Base-by-base conservation (phyloP, 139 green algal species). In the Nannochloris sp. region DNA sequence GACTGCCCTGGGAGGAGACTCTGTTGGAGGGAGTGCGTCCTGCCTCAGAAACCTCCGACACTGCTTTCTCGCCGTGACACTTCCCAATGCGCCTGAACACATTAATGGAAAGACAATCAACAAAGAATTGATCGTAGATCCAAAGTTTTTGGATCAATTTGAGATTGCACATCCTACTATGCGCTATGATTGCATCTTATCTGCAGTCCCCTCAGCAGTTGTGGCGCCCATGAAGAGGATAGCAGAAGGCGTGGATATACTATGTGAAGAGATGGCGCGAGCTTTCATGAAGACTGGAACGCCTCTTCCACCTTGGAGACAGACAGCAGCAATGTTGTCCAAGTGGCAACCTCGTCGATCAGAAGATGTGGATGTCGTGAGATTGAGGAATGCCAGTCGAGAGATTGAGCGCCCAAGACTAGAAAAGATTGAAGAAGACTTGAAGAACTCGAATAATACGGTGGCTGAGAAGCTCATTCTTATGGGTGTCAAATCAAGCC, bases 31-130 rank as follows among this genome's bases (percentile, higher is more conserved):
- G 5, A 71, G 75, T 48, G 64, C 67, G 43, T 73, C 74, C 2
- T 87, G 81, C 72, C 75, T 88, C 3, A 74, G 78, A 54, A 84
- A 81, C 60, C 67, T 88, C 27, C 76, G 82, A 59, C 82, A 88
- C 74, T 68, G 57, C 12, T 87, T 87, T 69, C 55, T 88, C 11
- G 69, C 76, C 5, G 62, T 81, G 23, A 49, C 57, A 4, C 23
- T 49, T 58, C 23, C 15, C 15, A 66, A 66, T 29, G 23, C 59
- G 64, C 5, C 14, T 34, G 21, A 18, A 8, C 31, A 40, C 15
- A 29, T 44, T 29, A n/a, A 44, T 21, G 56, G 15, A 62, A 53
- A 21, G 7, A 1, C 46, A 23, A 53, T 53, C 0, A 53, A 25
- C 46, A 21, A 34, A 24, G 31, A 14, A 23, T 19, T 70, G 19